Conservation (phyloP, 495 filamentous ascomycete species). For the Friedmanniomyces endolithicus region DNA sequence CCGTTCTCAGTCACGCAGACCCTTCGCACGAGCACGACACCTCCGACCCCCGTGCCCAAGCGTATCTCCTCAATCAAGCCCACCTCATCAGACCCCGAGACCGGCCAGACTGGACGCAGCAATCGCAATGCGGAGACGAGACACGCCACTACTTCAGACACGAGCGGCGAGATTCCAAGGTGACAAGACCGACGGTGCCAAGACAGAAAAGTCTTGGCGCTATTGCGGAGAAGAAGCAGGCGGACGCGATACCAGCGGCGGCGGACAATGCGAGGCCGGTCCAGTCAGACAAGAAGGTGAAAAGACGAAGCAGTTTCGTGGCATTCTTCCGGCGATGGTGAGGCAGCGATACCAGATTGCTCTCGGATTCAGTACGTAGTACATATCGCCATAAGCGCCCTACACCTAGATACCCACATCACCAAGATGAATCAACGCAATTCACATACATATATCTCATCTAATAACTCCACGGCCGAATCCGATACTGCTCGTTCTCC, state of each 20-base stretch:
- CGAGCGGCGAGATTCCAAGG: background rate
- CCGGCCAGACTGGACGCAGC: constrained; percentile 5
- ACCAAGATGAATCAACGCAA: too few relatives aligned
- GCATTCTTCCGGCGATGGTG: background rate
- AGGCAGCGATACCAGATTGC: too few relatives aligned
- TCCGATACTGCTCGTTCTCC: constrained; percentile 14
- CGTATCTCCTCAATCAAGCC: too few relatives aligned
- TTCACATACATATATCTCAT: too few relatives aligned
- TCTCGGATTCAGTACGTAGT: too few relatives aligned
- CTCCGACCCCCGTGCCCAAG: background rate
- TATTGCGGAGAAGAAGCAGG: background rate
- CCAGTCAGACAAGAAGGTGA: constrained; percentile 1
- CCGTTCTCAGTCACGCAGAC: background rate
- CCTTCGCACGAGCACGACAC: background rate
- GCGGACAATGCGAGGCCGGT: background rate
- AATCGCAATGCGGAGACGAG: constrained; percentile 2
- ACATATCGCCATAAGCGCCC: too few relatives aligned
- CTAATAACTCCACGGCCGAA: constrained; percentile 17
- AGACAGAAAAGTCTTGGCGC: background rate
- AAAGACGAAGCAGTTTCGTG: background rate
- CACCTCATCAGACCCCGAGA: background rate
- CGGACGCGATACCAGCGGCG: too few relatives aligned
- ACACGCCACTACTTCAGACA: background rate
- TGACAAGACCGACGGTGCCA: background rate
- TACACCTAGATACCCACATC: too few relatives aligned